phyloP scores from a whole-genome alignment of 169 alveolate species.

The Cryptosporidium ryanae region DNA sequence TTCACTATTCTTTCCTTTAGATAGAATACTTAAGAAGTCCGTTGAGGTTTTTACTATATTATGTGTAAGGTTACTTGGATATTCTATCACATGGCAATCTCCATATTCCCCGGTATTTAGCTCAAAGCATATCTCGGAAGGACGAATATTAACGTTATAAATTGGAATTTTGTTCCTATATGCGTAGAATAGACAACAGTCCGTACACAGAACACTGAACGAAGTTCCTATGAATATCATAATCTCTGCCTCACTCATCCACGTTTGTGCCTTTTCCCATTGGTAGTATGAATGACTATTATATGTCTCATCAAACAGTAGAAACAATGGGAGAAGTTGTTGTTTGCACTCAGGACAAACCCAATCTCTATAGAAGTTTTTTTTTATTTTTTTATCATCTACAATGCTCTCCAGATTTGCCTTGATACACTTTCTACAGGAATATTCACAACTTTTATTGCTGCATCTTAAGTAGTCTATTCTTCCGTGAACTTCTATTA shows the following conservation, averaged over 20 bases:
- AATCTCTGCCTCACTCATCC: slow-evolving; percentile 69
- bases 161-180: slow-evolving; percentile 51
- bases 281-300: slow-evolving; percentile 50
- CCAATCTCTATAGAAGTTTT: slow-evolving; percentile 25
- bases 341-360: slow-evolving; percentile 35
- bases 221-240: slow-evolving; percentile 72
- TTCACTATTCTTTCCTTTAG: too few species aligned
- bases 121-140: slow-evolving; percentile 36
- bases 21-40: slow-evolving; percentile 18
- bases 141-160: slow-evolving; percentile 57
- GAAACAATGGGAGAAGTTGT: slow-evolving; percentile 16
- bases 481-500: slow-evolving; percentile 71
- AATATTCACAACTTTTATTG: slow-evolving; percentile 28
- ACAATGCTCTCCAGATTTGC: slow-evolving; percentile 4
- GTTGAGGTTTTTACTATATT: slow-evolving; percentile 59
- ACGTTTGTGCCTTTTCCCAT: slow-evolving; percentile 61
- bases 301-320: slow-evolving; percentile 66
- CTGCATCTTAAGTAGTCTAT: slow-evolving; percentile 53
- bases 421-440: slow-evolving; percentile 4
- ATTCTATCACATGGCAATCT: slow-evolving; percentile 25
- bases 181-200: slow-evolving; percentile 30
- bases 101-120: neutral
- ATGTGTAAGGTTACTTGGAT: slow-evolving; percentile 21
- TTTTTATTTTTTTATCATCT: neutral
- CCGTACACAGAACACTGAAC: slow-evolving; percentile 69